Base-by-base conservation (phyloP, 1,284 basidiomycete species). In the Kwoniella shivajii region DNA sequence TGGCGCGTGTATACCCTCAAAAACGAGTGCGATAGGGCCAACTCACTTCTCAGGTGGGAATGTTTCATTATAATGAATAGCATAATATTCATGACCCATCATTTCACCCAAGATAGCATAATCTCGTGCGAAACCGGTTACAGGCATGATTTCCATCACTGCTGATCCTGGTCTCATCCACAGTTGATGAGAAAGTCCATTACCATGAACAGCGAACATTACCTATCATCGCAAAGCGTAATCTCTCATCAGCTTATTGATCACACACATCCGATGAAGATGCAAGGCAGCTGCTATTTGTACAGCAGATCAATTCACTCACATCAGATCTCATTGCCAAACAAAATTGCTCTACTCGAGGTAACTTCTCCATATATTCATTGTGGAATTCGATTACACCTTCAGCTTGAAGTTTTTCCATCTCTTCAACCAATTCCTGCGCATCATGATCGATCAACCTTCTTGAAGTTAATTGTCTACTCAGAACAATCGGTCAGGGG, bases 301-400 rank as follows among this genome's bases (percentile, higher is more conserved):
- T 13, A 14, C 13, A 34, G 20, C 14, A 18, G 14, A 1, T 1
- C 33, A 18, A 29, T 20, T 18, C 27, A 33, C 42, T 47, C 20
- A 54, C 29, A 20, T 41, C 26, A 27, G 9, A 16, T 42, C 30
- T 36, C 36, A 42, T 49, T 16, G 31, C 31, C 29, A 30, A 39
- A 49, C 30, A 34, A 16, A 61, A 55, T 54, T 67, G 66, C 10
- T 65, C 61, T 14, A 50, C 47, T 13, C 64, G 43, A 20, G 39
- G 44, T 16, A 63, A 47, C 20, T 50, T 55, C 45, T 66, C 67
- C 60, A 69, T 65, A 39, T 41, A 22, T 2, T 55, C 65, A 49
- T 66, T 49, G 39, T 59, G 29, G 38, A 66, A 66, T 44, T 69
- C 67, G 33, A 69, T 66, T 22, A 62, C 51, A 3, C 67, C 65